Base-by-base conservation (phyloP, 2,329 filamentous ascomycete genomes). In the Sporothrix luriei region DNA sequence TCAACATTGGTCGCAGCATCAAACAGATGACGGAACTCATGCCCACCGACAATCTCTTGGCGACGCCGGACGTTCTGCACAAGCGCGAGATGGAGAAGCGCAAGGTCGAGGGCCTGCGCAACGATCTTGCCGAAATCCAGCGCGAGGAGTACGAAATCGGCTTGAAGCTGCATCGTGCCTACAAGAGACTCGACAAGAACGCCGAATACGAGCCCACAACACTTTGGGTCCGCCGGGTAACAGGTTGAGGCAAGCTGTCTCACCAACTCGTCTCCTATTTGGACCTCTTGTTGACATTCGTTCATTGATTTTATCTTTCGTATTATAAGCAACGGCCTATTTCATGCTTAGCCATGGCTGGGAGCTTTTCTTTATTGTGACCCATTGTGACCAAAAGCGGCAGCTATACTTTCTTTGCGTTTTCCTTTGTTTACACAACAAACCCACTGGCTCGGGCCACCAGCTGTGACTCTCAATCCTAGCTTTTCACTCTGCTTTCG, bases 151-250 rank as follows among this genome's bases (percentile, higher is more conserved):
- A 94, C 76, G 91, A 95, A 69, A 80, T 94, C 54, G 92, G 92
- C 0, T 80, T 95, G 75, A 90, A 89, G 78, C 82, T 95, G 68
- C 87, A 92, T 77, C 83, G 90, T 26, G 89, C 90, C 11, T 90
- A 91, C 79, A 94, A 92, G 81, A 85, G 91, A 62, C 84, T 88
- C 74, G 91, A 94, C 75, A 86, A 89, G 73, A 85, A 90, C 67
- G 84, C 84, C 2, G 82, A 84, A 46, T 90, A 84, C 75, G 88
- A 91, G 75, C 87, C 87, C 13, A 90, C 88, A 0, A 86, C 86
- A 40, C 79, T 96, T 11, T 96, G 92, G 92, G 90, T 96, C 65
- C 86, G 90, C 75, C 84, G 92, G 73, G 89, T 93, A 71, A 93
- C 91, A 24, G 86, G 84, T 61, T 74, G 55, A 62, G 6, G 19